Base-by-base conservation (phyloP, 768 basidiomycete genomes). In the Austroboletus eburneus region DNA sequence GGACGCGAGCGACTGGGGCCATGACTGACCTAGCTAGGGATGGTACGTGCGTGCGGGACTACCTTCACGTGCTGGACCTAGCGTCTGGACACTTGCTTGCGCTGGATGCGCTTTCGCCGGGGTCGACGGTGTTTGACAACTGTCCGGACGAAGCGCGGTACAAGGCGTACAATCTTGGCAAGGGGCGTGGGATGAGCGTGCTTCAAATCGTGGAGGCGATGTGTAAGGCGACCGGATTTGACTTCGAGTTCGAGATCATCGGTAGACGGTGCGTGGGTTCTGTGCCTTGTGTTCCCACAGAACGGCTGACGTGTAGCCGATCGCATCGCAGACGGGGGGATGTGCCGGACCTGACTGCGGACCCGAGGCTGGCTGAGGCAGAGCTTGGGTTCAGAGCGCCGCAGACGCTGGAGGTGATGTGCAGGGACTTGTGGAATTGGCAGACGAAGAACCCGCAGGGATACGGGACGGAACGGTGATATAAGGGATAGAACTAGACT, bases 341-440 rank as follows among this genome's bases (percentile, higher is more conserved):
- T 62, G 96, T 98, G 0, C 95, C 96, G 1, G 92, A 97, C 62
- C 77, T 99, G 39, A 96, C 92, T 8, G 96, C 95, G 3, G 87
- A 99, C 65, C 95, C 96, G 1, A 56, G 83, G 7, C 77, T 98
- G 18, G 96, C 96, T 0, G 81, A 94, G 71, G 81, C 81, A 62
- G 95, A 98, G 65, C 84, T 99, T 24, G 91, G 91, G 6, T 99
- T 97, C 78, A 79, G 80, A 50, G 95, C 95, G 12, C 73, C 76
- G 22, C 77, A 81, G 59, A 76, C 83, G 57, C 76, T 99, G 37
- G 85, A 92, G 52, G 83, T 84, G 46, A 98, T 98, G 91, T 98
- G 96, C 68, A 74, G 80, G 46, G 96, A 99, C 68, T 73, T 96
- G 57, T 98, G 96, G 96, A 94, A 94, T 71, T 99, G 94, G 91